Base-by-base conservation (phyloP, 768 basidiomycete genomes). In the Cubamyces lactineus region DNA sequence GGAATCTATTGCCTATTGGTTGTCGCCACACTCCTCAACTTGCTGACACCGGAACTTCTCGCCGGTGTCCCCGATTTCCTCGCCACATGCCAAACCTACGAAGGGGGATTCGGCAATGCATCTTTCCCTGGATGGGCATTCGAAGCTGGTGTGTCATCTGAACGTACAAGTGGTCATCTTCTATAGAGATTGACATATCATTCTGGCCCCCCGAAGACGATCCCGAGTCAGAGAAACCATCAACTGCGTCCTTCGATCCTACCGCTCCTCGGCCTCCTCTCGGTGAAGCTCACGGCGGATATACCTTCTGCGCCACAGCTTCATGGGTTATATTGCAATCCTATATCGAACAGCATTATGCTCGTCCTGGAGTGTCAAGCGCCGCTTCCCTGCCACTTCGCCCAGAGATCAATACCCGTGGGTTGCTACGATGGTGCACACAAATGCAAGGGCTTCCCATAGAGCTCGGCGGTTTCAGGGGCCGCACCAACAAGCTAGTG, bases 221-320 rank as follows among this genome's bases (percentile, higher is more conserved):
- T 23, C 48, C 53, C 1, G 63, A 64, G 34, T 34, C 54, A 17
- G 23, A 53, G 15, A 49, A 23, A 9, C 24, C 5, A 7, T 8
- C 58, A 19, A 9, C 38, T 8, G n/a, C 17, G 5, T 46, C 58
- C 2, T 54, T 39, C 26, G 66, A 66, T 43, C 60, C 84, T 43
- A 67, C 74, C 2, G 72, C 73, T 2, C 83, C 87, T 1, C 82
- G 89, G 0, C 91, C 95, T 0, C 80, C 89, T 0, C 86, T 97
- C 21, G 96, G 96, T 11, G 97, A 99, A 75, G 95, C 97, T 0
- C 97, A 99, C 66, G 97, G 97, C 7, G 97, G 97, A 0, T 98
- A 99, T 76, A 94, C 96, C 0, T 97, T 94, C 73, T 99, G 97
- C 72, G 86, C 93, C 8, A 79, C 95, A 26, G 93, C 94, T 0